Conservation (phyloP, 805 yeast species). For the Metschnikowia henanensis region DNA sequence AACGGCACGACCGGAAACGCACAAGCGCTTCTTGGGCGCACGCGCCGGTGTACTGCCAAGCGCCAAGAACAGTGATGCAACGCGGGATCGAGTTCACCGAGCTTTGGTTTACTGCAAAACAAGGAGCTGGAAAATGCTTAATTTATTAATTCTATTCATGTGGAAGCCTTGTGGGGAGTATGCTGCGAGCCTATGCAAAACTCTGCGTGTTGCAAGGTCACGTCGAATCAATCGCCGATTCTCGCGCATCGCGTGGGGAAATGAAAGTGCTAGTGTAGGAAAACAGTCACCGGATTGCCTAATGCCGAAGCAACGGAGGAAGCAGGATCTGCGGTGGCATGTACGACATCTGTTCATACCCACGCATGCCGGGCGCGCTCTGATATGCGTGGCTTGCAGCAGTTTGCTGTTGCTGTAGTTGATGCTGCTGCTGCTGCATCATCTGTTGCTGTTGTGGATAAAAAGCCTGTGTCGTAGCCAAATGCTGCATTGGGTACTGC, state of each 20-base stretch:
- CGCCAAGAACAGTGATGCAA: no score
- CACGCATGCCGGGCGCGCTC: not conserved
- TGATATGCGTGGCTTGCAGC: not conserved
- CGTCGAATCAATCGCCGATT: not conserved
- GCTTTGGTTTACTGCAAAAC: not conserved
- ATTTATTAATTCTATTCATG: not conserved
- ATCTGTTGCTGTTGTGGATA: not conserved
- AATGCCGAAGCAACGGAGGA: slow-evolving; percentile 15
- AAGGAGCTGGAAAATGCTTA: not conserved
- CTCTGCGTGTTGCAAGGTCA: not conserved
- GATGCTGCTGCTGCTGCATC: not conserved
- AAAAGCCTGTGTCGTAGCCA: not conserved
- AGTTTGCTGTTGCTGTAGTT: not conserved
- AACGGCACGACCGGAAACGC: not conserved
- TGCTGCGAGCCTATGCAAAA: not conserved
- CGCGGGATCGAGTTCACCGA: no score
- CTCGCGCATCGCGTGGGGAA: not conserved
- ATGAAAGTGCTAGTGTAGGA: not conserved
- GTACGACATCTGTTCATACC: slow-evolving; percentile 4
- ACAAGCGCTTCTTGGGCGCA: not conserved
- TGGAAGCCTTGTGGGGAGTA: not conserved
- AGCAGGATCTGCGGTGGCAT: slow-evolving; percentile 10
- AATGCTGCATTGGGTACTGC: slow-evolving; percentile 1
- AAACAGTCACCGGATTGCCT: not conserved
- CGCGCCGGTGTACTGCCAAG: no score